A percentile compares a stretch with the other conserved stretches of the same genome.
phyloP scores from a whole-genome alignment of 176 grass and related monocot genomes.

The Oropetium thomaeum region DNA sequence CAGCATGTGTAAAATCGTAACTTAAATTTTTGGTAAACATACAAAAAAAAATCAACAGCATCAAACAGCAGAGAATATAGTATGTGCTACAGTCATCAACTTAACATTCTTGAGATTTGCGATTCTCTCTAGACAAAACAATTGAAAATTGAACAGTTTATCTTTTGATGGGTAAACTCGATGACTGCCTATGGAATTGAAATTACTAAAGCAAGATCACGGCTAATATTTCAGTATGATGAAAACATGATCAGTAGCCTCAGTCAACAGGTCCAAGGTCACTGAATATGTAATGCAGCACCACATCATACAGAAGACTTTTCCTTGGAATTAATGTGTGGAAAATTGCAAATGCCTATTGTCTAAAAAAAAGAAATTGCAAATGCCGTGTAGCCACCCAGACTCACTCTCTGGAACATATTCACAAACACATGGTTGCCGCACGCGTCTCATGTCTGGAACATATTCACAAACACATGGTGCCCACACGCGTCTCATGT shows the following conservation, averaged over 20 bases:
- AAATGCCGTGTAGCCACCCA: neutral
- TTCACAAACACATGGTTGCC: conserved; percentile 14
- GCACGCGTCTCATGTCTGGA: neutral
- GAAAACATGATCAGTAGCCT: neutral
- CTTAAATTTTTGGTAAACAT: neutral
- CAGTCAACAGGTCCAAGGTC: neutral
- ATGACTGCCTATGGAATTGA: neutral
- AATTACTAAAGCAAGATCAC: neutral
- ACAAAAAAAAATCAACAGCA: neutral
- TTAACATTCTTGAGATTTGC: neutral
- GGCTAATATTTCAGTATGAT: neutral
- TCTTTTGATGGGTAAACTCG: neutral
- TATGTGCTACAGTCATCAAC: neutral
- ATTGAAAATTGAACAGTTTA: neutral
- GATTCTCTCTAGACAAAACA: neutral
- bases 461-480: conserved; percentile 23
- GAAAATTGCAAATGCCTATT: neutral
- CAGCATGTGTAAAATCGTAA: conserved; percentile 8
- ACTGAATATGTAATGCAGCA: neutral
- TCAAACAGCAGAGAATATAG: neutral
- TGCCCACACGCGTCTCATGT: neutral
- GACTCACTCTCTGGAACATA: neutral
- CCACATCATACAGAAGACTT: neutral
- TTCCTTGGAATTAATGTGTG: neutral
- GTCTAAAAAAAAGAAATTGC: too few relatives aligned